Percentiles rank a stretch among this genome's conserved stretches.
These are phyloP conservation scores for Saturnispora zaruensis DNA, from an alignment of 805 yeast species.

Conservation along the genomic window DNA sequence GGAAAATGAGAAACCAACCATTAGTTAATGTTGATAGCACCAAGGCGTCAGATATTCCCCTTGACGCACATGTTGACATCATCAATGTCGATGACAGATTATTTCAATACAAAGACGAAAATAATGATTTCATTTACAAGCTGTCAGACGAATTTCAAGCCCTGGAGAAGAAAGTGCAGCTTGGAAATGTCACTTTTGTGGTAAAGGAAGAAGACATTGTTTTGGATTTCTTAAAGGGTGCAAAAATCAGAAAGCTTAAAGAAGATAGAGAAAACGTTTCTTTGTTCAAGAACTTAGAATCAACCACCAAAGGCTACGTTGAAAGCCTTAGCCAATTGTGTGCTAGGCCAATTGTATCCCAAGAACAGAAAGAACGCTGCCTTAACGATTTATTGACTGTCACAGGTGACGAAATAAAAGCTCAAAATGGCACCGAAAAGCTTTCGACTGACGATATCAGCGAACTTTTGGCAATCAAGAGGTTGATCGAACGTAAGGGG, in stretches of 20 bases:
- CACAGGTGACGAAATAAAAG: constrained; percentile 22
- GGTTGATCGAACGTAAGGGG: constrained; percentile 61
- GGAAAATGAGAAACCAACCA: constrained; percentile 45
- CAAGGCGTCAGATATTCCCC: constrained; percentile 18
- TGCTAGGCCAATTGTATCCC: constrained; percentile 24
- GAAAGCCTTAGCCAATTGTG: constrained; percentile 28
- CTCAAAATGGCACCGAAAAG: constrained; percentile 11
- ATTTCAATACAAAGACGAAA: neutral
- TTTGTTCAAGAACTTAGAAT: constrained; percentile 23
- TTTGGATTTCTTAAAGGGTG: constrained; percentile 57
- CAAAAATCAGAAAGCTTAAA: constrained; percentile 31
- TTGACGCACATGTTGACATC: constrained; percentile 48
- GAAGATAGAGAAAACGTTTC: constrained; percentile 24
- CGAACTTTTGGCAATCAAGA: constrained; percentile 48
- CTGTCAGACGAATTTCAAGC: constrained; percentile 20
- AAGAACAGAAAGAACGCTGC: constrained; percentile 30
- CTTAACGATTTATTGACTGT: constrained; percentile 40
- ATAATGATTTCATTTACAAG: constrained; percentile 6
- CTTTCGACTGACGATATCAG: constrained; percentile 32
- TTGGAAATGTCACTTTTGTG: constrained; percentile 40
- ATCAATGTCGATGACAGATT: constrained; percentile 34
- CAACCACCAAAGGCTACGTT: constrained; percentile 24
- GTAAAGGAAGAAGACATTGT: constrained; percentile 62
- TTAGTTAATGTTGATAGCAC: constrained; percentile 47
- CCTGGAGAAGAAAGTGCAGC: constrained; percentile 12